phyloP scores from a whole-genome alignment of 805 yeast species.

The Hanseniaspora valbyensis region DNA sequence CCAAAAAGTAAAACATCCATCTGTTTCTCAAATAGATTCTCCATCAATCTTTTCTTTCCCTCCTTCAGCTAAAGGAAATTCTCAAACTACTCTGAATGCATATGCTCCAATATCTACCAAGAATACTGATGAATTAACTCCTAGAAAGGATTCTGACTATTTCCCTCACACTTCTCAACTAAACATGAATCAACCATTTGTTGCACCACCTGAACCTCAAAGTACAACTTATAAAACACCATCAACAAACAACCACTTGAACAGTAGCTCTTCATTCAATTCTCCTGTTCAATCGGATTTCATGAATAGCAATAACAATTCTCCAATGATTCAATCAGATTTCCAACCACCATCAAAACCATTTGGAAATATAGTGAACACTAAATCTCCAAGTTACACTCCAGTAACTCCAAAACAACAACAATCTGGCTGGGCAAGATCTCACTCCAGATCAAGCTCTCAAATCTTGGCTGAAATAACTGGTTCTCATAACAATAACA shows the following conservation, averaged over 20 bases:
- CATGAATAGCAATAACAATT: not conserved
- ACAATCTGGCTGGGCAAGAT: slow-evolving; percentile 3
- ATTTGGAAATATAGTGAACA: not conserved
- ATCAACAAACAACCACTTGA: not conserved
- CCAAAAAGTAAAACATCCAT: not conserved
- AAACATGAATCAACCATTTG: not conserved
- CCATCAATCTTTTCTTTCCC: slow-evolving; percentile 1
- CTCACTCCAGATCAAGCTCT: slow-evolving; percentile 16
- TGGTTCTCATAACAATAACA: not conserved
- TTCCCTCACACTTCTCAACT: slow-evolving; percentile 1
- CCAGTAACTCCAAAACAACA: slow-evolving; percentile 15
- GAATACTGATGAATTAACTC: not conserved
- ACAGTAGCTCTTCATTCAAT: not conserved
- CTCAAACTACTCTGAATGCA: not conserved
- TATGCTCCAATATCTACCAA: not conserved
- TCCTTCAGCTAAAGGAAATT: not conserved
- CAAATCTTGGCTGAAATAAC: slow-evolving; percentile 15
- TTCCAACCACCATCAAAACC: slow-evolving; percentile 10
- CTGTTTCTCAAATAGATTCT: not conserved
- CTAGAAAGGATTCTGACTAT: slow-evolving; percentile 2
- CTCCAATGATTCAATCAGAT: not conserved
- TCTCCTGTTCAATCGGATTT: not conserved
- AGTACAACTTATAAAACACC: not conserved
- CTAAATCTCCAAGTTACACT: not conserved
- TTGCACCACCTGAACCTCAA: not conserved